phyloP scores from a whole-genome alignment of 441 rosid genomes.

The Hura crepitans region DNA sequence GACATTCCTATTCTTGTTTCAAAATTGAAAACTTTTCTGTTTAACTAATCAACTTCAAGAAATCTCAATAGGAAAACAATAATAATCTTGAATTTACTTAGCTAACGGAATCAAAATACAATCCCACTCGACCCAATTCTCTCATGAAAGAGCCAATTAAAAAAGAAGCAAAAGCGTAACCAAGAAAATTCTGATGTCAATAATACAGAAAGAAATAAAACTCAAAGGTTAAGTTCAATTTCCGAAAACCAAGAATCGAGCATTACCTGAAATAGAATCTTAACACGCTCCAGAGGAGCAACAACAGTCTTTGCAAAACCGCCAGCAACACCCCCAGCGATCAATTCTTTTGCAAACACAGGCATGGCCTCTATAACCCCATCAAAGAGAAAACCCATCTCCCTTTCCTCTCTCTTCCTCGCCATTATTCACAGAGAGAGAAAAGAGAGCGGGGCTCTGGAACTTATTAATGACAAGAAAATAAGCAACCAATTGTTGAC shows the following conservation, averaged over 20 bases:
- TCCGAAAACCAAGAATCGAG: background rate
- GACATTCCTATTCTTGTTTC: background rate
- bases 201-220: background rate
- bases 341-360: constrained; percentile 64
- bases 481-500: background rate
- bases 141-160: background rate
- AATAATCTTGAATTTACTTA: background rate
- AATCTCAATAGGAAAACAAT: background rate
- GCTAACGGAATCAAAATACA: background rate
- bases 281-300: constrained; percentile 94
- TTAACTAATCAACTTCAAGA: background rate
- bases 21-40: background rate
- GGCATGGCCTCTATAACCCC: constrained; percentile 67
- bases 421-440: constrained; percentile 30
- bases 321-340: constrained; percentile 91
- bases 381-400: constrained; percentile 35
- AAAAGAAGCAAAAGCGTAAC: background rate
- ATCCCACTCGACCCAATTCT: constrained; percentile 5
- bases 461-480: background rate
- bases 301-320: constrained; percentile 79
- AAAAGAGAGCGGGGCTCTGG: background rate
- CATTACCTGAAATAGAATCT: constrained; percentile 83
- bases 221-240: background rate
- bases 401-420: constrained; percentile 52
- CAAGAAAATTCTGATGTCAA: background rate